Conservation (phyloP, 805 yeast genomes). For the Candida alai region DNA sequence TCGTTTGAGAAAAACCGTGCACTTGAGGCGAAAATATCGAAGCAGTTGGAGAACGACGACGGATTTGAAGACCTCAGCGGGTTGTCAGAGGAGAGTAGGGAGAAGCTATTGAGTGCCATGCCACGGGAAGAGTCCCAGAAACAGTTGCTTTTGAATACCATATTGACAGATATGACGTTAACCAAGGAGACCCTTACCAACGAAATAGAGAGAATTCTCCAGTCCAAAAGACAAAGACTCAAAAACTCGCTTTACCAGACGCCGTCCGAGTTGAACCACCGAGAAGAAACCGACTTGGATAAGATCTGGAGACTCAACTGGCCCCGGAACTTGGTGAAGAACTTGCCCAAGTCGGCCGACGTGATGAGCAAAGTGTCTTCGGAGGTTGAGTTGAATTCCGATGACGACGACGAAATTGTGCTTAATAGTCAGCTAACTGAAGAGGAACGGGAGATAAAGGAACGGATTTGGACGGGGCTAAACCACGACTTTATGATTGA, state of each 20-base stretch:
- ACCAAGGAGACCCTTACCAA: conserved; percentile 6
- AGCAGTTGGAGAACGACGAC: conserved; percentile 20
- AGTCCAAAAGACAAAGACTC: conserved; percentile 12
- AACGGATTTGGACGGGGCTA: conserved; percentile 83
- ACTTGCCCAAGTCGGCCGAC: conserved; percentile 55
- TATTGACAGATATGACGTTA: conserved; percentile 7
- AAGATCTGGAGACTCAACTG: conserved; percentile 13
- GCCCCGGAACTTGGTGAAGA: conserved; percentile 47
- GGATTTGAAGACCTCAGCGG: conserved; percentile 3
- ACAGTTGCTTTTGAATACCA: conserved; percentile 7
- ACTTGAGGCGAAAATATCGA: conserved; percentile 41
- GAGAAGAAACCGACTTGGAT: conserved; percentile 19
- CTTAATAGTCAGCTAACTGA: conserved; percentile 55
- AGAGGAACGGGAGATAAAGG: conserved; percentile 71
- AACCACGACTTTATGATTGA: conserved; percentile 83
- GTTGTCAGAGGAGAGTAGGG: conserved; percentile 9
- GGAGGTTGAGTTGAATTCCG: conserved; percentile 55
- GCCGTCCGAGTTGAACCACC: conserved; percentile 25
- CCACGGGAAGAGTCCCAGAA: conserved; percentile 10
- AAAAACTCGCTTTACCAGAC: conserved; percentile 22
- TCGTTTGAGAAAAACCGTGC: conserved; percentile 63
- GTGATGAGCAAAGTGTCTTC: conserved; percentile 52
- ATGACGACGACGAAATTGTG: conserved; percentile 79
- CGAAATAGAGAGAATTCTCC: conserved; percentile 9
- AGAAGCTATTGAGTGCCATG: conserved; percentile 7